A percentile compares a stretch with the other conserved stretches of the same genome.
phyloP scores from a whole-genome alignment of 352 stramenopile species.

The Phytophthora kernoviae region DNA sequence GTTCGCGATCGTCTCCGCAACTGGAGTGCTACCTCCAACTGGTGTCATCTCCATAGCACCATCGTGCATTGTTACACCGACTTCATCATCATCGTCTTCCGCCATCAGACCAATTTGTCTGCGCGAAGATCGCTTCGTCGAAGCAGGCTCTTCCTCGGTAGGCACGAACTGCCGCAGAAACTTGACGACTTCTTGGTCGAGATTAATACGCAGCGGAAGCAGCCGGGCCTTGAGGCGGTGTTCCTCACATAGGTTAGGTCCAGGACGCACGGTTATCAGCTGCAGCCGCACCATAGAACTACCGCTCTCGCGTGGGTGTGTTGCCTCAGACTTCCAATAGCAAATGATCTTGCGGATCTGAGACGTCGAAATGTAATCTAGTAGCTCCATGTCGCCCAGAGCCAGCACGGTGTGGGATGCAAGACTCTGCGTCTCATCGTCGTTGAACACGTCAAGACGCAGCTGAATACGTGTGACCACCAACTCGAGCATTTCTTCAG shows the following conservation, averaged over 20 bases:
- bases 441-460: conserved; percentile 85
- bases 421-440: conserved; percentile 72
- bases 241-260: conserved; percentile 80
- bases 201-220: conserved; percentile 80
- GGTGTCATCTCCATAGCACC: conserved; percentile 60
- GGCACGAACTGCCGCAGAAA: conserved; percentile 88
- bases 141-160: conserved; percentile 29
- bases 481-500: conserved; percentile 89
- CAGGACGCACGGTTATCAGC: conserved; percentile 79
- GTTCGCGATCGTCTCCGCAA: conserved; percentile 44
- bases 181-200: conserved; percentile 88
- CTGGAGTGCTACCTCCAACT: conserved; percentile 19
- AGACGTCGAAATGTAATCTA: conserved; percentile 91
- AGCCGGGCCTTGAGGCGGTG: conserved; percentile 80
- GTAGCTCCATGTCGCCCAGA: conserved; percentile 80
- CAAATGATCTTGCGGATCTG: conserved; percentile 91
- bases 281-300: conserved; percentile 85
- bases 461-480: conserved; percentile 81
- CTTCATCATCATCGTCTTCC: conserved; percentile 40
- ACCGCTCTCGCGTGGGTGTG: conserved; percentile 81
- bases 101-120: conserved; percentile 24
- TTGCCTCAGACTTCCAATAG: conserved; percentile 89
- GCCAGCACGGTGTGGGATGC: conserved; percentile 78
- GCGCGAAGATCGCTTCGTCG: conserved; percentile 9
- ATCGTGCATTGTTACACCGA: conserved; percentile 31